Base-by-base conservation (phyloP, 106 monocot genomes). In the Vanilla planifolia region DNA sequence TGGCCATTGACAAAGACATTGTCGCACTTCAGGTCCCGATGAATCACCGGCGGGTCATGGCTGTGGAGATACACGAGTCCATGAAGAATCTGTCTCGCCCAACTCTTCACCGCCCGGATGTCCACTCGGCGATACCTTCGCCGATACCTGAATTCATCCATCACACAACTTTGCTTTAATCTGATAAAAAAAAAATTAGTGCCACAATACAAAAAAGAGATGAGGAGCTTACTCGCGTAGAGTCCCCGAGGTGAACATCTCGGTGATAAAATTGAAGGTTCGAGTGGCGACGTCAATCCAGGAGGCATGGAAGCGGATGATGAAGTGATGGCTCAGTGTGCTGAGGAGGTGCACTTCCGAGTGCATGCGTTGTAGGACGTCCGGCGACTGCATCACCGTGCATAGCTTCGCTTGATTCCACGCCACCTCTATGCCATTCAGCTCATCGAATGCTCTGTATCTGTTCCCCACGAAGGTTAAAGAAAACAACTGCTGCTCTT, bases 251-350 rank as follows among this genome's bases (percentile, higher is more conserved):
- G 94, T 83, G 89, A 94, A 89, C 83, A 94, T 63, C 63, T 94
- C 94, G 1, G 94, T 94, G 66, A 94, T 89, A 73, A 94, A 94
- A 63, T 94, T 94, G 82, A 94, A 89, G 8, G 85, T 89, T 48
- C 85, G 35, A 8, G 75, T 75, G 20, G 16, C 37, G 1, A 66
- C 45, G 52, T 89, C 77, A 24, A 86, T 68, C 94, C 94, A 94
- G 1, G 89, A 89, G 10, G 82, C 33, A 24, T 78, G 80, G 80
- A 78, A 94, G 2, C 62, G 69, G 69, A 94, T 94, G 62, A 94
- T 80, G 34, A 80, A 80, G 6, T 83, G 80, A 51, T 94, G 94
- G 24, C 25, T 24, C 42, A 94, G 82, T 14, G 70, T 77, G 78
- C 83, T 80, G 40, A 94, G 85, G 29, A 94, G 77, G 36, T 86